phyloP scores from a whole-genome alignment of 192 early-diverging fungal genomes.

The Coemansia sp. region DNA sequence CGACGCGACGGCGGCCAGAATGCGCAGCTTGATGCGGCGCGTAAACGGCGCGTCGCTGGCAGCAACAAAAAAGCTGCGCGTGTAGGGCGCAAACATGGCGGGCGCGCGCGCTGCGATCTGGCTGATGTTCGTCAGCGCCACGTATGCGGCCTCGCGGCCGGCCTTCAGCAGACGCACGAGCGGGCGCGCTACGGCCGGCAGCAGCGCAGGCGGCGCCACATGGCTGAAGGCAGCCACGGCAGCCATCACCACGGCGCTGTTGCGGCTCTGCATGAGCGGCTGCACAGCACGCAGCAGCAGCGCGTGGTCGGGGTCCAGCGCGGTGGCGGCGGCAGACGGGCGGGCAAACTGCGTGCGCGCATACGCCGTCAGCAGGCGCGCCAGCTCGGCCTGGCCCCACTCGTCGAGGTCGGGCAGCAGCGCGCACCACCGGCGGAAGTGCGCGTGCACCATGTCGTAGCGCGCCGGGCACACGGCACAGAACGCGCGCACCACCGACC shows the following conservation, averaged over 20 bases:
- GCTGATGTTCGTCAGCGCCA: slow-evolving; percentile 71
- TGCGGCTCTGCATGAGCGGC: slow-evolving; percentile 79
- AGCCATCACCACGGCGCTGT: slow-evolving; percentile 73
- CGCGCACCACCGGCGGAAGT: slow-evolving; percentile 82
- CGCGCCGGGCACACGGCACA: slow-evolving; percentile 80
- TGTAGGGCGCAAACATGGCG: slow-evolving; percentile 63
- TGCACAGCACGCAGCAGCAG: slow-evolving; percentile 63
- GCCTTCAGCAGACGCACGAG: slow-evolving; percentile 71
- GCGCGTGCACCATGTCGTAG: slow-evolving; percentile 80
- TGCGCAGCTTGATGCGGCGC: slow-evolving; percentile 79
- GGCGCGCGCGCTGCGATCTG: slow-evolving; percentile 69
- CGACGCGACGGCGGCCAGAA: slow-evolving; percentile 66
- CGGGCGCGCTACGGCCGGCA: slow-evolving; percentile 60
- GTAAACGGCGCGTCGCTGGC: slow-evolving; percentile 74
- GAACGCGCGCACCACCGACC: slow-evolving; percentile 80
- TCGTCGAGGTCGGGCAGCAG: slow-evolving; percentile 88
- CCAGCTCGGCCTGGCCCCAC: slow-evolving; percentile 90
- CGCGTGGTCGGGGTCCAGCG: slow-evolving; percentile 75
- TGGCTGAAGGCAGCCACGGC: slow-evolving; percentile 67
- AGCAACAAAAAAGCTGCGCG: slow-evolving; percentile 77
- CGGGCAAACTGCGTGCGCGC: slow-evolving; percentile 55
- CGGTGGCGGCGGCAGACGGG: slow-evolving; percentile 3
- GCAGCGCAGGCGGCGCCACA: slow-evolving; percentile 56
- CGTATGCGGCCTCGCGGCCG: slow-evolving; percentile 73
- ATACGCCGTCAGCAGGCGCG: slow-evolving; percentile 77